Base-by-base conservation (phyloP, 2,329 filamentous ascomycete genomes). In the Colletotrichum sp. region DNA sequence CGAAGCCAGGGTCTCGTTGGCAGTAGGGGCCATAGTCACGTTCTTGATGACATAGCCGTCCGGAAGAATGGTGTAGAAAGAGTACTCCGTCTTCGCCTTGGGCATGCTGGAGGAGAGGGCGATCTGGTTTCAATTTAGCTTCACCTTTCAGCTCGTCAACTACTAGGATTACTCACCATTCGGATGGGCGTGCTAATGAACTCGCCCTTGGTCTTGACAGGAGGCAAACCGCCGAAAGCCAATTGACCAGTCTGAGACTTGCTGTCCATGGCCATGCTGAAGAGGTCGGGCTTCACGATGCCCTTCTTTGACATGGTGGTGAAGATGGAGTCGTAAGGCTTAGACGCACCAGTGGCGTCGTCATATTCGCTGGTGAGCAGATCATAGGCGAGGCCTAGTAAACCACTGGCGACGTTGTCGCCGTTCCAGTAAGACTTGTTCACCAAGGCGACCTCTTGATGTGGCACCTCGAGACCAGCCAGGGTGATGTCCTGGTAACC, bases 321-420 rank as follows among this genome's bases (percentile, higher is more conserved):
- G 78, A 91, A 86, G n/a, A 91, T 78, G 0, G 89, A 87, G 68
- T 87, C 84, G 81, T 91, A 91, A 0, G 80, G 72, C 4, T 82
- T 71, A n/a, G 80, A 80, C 63, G 79, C 83, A 57, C 16, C 70
- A 59, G 15, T 55, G 68, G 72, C 79, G 72, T 78, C 78, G 36
- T 83, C 27, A 15, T 52, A 81, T 4, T 86, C 84, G 27, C 84
- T 86, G 1, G 88, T 90, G 57, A 90, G 78, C 16, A 85, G 82
- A 9, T 87, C 86, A 78, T 89, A 91, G 2, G 84, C 88, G 15
- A 91, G 83, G 1, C 90, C 90, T 6, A 91, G 78, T 3, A 91
- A 80, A 4, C 90, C 90, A 30, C 85, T 86, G 2, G 87, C 86
- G 25, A 84, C 80, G 1, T 82, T 83, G 72, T 90, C 87, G 11